These are phyloP conservation scores for Chytridium lagenaria DNA, from an alignment of 371 early-diverging fungal genomes.

Conservation along the genomic window DNA sequence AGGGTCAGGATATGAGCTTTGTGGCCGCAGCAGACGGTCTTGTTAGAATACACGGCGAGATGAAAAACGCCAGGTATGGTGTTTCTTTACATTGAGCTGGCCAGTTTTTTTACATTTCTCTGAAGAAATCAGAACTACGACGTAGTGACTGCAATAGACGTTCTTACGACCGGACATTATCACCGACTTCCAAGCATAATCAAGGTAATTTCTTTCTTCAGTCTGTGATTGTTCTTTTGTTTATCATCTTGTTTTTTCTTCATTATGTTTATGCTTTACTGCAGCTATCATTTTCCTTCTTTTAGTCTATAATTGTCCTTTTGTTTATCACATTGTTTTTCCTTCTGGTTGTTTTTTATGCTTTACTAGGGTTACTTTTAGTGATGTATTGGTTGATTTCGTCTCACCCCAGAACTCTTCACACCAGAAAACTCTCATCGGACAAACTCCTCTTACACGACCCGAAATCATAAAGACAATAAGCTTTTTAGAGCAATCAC, in stretches of 20 bases:
- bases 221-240: neutral
- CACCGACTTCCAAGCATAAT: conserved; percentile 41
- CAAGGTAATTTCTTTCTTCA: conserved; percentile 23
- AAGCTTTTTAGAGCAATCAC: conserved; percentile 31
- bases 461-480: conserved; percentile 33
- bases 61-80: conserved; percentile 29
- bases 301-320: neutral
- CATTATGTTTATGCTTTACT: too few relatives aligned
- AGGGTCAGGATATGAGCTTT: conserved; percentile 36
- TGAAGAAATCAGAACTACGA: conserved; percentile 45
- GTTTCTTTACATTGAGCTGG: neutral
- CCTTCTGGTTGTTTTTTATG: too few relatives aligned
- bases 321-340: too few relatives aligned
- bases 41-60: conserved; percentile 25
- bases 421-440: conserved; percentile 34
- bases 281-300: neutral
- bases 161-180: conserved; percentile 41
- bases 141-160: conserved; percentile 45
- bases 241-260: too few relatives aligned
- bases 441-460: conserved; percentile 32
- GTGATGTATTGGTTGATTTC: too few relatives aligned
- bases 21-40: conserved; percentile 34
- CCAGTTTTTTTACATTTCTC: neutral
- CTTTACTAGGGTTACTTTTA: too few relatives aligned
- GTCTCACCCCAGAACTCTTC: neutral